Evolutionary conservation across 441 rosid species (phyloP), one percentile per base, ranked within the genome.

Genomic region (Populus hybrid): DNA sequence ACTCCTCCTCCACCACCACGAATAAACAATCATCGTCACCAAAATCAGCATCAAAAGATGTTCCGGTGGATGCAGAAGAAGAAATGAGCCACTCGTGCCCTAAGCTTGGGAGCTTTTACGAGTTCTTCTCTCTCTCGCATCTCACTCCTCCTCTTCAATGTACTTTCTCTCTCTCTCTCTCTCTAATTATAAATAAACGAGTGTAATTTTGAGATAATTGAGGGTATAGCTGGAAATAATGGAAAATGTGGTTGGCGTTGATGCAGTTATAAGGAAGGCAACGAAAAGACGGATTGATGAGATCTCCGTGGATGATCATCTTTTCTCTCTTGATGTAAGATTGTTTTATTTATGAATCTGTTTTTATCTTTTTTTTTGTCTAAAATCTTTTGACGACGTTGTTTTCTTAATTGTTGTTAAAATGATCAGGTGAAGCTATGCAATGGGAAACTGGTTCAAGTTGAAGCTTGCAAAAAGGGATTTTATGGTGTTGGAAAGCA

Each of bases 301-400:
- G 80, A 83, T 95, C 79, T 73, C 86, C 2, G 81, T 69, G 73
- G 93, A 90, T 9, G 97, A 92, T 81, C 98, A 95, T 88, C 86
- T 97, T 40, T 88, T 97, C 81, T 97, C 98, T 66, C 85, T 97
- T 30, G 97, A 97, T 77, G 99, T 97, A 85, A 84, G 85, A 9
- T 20, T 6, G 14, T 8, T 42, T 32, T 21, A 10, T 68, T n/a
- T 67, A 23, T 73, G 14, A 5, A 1, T 24, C 12, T 38, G 18
- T 6, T 23, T 14, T 10, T 32, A 59, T 57, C 10, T 4, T 67
- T 26, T 40, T 30, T 65, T 18, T 61, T 69, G 38, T 40, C 32
- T 11, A 57, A 8, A 50, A 71, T 5, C 30, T 18, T 21, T 59
- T 78, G 67, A 70, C 5, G 11, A 68, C 4, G 5, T 18, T 8